Evolutionary conservation across 768 basidiomycete genomes (phyloP).

Genomic region (Tubosaeta sp.): DNA sequence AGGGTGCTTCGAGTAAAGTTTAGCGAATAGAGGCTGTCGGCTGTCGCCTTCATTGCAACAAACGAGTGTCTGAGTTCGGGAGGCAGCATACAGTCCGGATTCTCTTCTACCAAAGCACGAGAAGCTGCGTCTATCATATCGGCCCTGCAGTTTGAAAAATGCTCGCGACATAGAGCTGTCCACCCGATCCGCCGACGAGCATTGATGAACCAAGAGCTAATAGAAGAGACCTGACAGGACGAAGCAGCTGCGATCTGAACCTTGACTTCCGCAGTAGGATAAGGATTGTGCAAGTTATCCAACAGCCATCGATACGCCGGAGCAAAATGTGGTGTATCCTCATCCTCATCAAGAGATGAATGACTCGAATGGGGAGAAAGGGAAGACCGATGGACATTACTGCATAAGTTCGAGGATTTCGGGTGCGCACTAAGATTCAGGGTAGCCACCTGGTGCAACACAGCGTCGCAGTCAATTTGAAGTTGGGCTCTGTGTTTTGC

Average conservation of each 20-base stretch:
- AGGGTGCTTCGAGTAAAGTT: conserved; percentile 26
- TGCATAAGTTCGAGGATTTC: too few species aligned
- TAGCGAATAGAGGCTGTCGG: conserved; percentile 30
- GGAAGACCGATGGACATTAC: too few species aligned
- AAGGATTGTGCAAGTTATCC: conserved; percentile 47
- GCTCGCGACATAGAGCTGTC: conserved; percentile 36
- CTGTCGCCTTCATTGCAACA: conserved; percentile 26
- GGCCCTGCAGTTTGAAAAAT: conserved; percentile 22
- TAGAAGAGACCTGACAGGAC: conserved; percentile 18
- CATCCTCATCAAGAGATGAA: too few species aligned
- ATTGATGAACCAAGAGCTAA: conserved; percentile 48
- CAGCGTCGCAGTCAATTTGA: conserved; percentile 1
- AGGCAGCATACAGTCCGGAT: conserved; percentile 7
- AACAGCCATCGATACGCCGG: conserved; percentile 41
- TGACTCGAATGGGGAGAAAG: too few species aligned
- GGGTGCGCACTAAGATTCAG: not conserved
- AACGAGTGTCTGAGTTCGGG: conserved; percentile 25
- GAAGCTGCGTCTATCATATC: conserved; percentile 29
- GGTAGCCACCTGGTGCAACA: conserved; percentile 1
- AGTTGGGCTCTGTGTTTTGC: not conserved
- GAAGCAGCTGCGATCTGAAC: conserved; percentile 21
- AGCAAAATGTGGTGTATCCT: too few species aligned
- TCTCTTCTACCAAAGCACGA: conserved; percentile 24
- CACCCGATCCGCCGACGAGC: conserved; percentile 51
- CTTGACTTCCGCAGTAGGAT: conserved; percentile 35